phyloP scores from a whole-genome alignment of 2,329 filamentous ascomycete genomes.

The Mollisiaceae sp. region DNA sequence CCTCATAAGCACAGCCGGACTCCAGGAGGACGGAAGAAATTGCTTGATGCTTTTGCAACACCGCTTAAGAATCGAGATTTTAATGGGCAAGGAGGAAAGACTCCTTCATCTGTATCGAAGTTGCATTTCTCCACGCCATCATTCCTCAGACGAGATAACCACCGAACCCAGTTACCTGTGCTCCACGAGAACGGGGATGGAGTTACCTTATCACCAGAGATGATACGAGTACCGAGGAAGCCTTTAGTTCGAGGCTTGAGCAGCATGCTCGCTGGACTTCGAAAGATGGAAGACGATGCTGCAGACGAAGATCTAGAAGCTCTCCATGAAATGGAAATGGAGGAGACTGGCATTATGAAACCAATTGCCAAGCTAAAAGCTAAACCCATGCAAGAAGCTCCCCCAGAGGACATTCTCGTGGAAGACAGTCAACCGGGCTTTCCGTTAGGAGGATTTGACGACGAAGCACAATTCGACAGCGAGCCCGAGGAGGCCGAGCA shows the following conservation, averaged over 20 bases:
- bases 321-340: constrained; percentile 71
- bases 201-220: constrained; percentile 51
- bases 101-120: constrained; percentile 58
- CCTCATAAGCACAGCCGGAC: constrained; percentile 44
- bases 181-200: constrained; percentile 62
- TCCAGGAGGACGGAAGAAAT: constrained; percentile 62
- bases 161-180: constrained; percentile 51
- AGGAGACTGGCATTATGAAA: constrained; percentile 10
- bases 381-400: constrained; percentile 31
- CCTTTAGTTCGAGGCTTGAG: constrained; percentile 73
- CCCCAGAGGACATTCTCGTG: constrained; percentile 46
- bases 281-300: constrained; percentile 71
- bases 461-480: constrained; percentile 64
- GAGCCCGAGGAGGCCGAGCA: constrained; percentile 54
- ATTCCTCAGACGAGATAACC: constrained; percentile 63
- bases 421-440: constrained; percentile 50
- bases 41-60: constrained; percentile 68
- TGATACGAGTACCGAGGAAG: constrained; percentile 59
- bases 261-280: constrained; percentile 72
- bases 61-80: constrained; percentile 59
- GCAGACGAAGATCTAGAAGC: constrained; percentile 77
- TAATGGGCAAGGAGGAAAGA: constrained; percentile 47
- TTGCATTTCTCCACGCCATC: constrained; percentile 71
- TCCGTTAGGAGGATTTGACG: constrained; percentile 66
- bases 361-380: constrained; percentile 29